Evolutionary conservation across 257 asterid genomes (phyloP), one percentile per base, ranked within the genome.

Genomic region (Echium plantagineum): DNA sequence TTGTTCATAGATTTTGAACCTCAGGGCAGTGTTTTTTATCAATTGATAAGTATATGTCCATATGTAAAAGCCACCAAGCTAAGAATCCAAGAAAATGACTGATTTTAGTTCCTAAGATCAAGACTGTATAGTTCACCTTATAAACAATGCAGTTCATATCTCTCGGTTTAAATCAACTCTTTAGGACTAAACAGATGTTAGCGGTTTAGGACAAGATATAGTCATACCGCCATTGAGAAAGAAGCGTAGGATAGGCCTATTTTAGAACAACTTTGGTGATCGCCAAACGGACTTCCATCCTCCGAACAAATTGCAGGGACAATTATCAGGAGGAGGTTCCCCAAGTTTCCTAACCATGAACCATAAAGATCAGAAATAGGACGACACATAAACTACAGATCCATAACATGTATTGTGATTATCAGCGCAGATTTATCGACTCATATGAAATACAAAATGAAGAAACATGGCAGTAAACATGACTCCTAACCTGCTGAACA

Each of bases 201-300:
- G 24, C 18, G 51, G 47, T 49, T 1, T 53, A 19, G 21, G 47
- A 21, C 18, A 3, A 2, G 9, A 7, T 17, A 47, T 22, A 3
- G 57, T 46, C 85, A 71, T 69, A 84, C 97, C 8, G 94, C 97
- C 97, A 89, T 86, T 20, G 97, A 89, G 72, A 89, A 85, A 66
- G 97, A 86, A 57, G 78, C 86, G 64, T 89, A 89, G 3, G 97
- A 84, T 53, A 86, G 75, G 13, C 90, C 93, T 52, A 31, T 20
- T 1, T 76, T 52, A 46, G 80, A 57, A 72, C 97, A 89, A 54
- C 49, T 66, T 7, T 21, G 12, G 65, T 66, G 83, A 55, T 84
- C 93, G 6, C 97, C 97, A 57, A 89, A 89, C 10, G 97, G 97
- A 68, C 74, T 84, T 2, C 86, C 86, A 26, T 70, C 71, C 78